A percentile compares a stretch with the other conserved stretches of the same genome.
Evolutionary conservation across 306 rosid genomes (phyloP).

Genomic region (Benincasa hispida): DNA sequence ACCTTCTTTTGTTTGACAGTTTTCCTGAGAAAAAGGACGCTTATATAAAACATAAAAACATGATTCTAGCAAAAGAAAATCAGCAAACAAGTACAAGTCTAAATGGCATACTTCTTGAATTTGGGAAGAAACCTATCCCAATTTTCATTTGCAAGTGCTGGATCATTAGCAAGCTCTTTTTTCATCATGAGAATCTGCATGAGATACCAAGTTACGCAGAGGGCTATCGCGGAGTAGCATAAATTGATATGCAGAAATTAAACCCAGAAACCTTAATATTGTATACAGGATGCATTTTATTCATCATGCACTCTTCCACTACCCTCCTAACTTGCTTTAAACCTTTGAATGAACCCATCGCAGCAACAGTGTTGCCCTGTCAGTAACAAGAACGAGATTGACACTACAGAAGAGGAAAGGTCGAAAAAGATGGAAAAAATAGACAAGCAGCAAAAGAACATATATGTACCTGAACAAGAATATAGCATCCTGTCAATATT

Average conservation of each 20-base stretch:
- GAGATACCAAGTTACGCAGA: background rate
- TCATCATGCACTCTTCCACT: slow-evolving; percentile 79
- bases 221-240: background rate
- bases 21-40: slow-evolving; percentile 41
- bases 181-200: slow-evolving; percentile 73
- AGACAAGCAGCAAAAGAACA: slow-evolving; percentile 1
- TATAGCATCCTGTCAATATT: slow-evolving; percentile 70
- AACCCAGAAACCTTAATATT: slow-evolving; percentile 56
- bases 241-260: background rate
- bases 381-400: slow-evolving; percentile 3
- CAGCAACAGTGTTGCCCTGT: slow-evolving; percentile 80
- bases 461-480: slow-evolving; percentile 66
- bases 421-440: background rate
- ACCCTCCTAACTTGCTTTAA: slow-evolving; percentile 73
- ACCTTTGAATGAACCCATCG: slow-evolving; percentile 87
- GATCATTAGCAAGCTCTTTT: slow-evolving; percentile 92
- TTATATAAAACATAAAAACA: background rate
- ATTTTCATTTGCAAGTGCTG: slow-evolving; percentile 66
- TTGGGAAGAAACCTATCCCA: slow-evolving; percentile 98
- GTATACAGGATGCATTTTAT: slow-evolving; percentile 86
- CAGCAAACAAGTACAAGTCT: background rate
- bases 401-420: background rate
- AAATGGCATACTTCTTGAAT: slow-evolving; percentile 56
- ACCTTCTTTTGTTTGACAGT: slow-evolving; percentile 68
- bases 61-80: background rate